Evolutionary conservation across 306 rosid species (phyloP).

Genomic region (Vachellia pachyceras): DNA sequence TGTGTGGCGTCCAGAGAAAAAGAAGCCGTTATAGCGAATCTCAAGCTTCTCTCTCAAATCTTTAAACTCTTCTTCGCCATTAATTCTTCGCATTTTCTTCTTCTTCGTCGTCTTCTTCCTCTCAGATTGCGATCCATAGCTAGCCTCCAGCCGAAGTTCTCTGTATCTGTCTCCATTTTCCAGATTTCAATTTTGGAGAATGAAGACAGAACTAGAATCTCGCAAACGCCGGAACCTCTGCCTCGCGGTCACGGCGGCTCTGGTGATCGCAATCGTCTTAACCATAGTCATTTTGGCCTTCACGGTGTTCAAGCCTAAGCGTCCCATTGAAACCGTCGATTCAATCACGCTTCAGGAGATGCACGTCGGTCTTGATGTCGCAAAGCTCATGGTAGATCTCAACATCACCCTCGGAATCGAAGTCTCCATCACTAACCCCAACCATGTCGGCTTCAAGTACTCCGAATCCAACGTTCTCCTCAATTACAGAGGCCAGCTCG

Average conservation of each 20-base stretch:
- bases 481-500: conserved; percentile 58
- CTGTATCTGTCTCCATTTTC: not conserved
- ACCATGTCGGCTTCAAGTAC: conserved; percentile 56
- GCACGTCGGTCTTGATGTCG: conserved; percentile 31
- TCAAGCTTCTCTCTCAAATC: not conserved
- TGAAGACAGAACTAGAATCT: conserved; percentile 9
- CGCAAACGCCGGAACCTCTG: conserved; percentile 40
- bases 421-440: conserved; percentile 57
- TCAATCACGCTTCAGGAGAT: conserved; percentile 43
- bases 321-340: conserved; percentile 35
- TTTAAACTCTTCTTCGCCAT: not conserved
- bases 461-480: conserved; percentile 45
- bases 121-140: not conserved
- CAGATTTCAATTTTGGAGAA: not conserved
- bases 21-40: not conserved
- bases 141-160: not conserved
- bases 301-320: conserved; percentile 61
- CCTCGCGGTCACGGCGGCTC: conserved; percentile 14
- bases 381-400: conserved; percentile 23
- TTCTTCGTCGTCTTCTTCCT: not conserved
- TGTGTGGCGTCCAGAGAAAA: not conserved
- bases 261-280: conserved; percentile 15
- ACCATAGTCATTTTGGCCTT: conserved; percentile 45
- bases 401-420: conserved; percentile 55
- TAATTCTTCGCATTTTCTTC: not conserved